These are phyloP conservation scores for Nemania sp. DNA, from an alignment of 2,329 filamentous ascomycete genomes.

Conservation along the genomic window DNA sequence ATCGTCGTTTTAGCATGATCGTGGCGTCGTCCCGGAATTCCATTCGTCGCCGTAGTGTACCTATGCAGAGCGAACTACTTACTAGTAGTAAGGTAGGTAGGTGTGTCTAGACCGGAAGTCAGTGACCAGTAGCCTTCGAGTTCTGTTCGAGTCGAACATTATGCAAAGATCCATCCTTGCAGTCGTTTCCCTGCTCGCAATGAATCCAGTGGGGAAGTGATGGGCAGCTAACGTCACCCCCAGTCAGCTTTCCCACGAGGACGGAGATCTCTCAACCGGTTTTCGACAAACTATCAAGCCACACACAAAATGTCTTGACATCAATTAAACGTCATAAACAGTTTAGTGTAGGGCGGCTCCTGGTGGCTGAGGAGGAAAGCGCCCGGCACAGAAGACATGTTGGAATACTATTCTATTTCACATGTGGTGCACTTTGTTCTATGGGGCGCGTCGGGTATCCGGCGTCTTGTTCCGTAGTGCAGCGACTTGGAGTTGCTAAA, in stretches of 20 bases:
- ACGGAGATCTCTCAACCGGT: constrained; percentile 41
- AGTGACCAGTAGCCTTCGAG: not conserved
- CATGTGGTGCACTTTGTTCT: not conserved
- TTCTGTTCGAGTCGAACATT: not conserved
- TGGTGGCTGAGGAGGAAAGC: constrained; percentile 21
- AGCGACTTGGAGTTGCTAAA: too few species aligned
- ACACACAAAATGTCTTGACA: constrained; percentile 42
- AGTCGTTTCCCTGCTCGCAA: constrained; percentile 21
- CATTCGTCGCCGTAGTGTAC: constrained; percentile 1
- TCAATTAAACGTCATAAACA: constrained; percentile 47
- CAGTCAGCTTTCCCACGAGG: constrained; percentile 20
- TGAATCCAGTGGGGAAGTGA: constrained; percentile 31
- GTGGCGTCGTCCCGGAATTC: constrained; percentile 13
- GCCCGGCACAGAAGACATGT: not conserved
- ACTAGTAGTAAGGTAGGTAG: not conserved
- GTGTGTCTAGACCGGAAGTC: constrained; percentile 14
- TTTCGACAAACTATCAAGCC: constrained; percentile 45
- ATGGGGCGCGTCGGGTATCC: too few species aligned
- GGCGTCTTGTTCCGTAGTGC: too few species aligned
- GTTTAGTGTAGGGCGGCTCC: constrained; percentile 29
- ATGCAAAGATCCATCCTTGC: constrained; percentile 24
- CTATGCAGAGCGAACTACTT: constrained; percentile 12
- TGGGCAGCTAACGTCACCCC: constrained; percentile 41
- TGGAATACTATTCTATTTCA: not conserved
- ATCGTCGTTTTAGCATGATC: constrained; percentile 35